Evolutionary conservation across 2,329 filamentous ascomycete species (phyloP).

Genomic region (Juglanconis sp.): DNA sequence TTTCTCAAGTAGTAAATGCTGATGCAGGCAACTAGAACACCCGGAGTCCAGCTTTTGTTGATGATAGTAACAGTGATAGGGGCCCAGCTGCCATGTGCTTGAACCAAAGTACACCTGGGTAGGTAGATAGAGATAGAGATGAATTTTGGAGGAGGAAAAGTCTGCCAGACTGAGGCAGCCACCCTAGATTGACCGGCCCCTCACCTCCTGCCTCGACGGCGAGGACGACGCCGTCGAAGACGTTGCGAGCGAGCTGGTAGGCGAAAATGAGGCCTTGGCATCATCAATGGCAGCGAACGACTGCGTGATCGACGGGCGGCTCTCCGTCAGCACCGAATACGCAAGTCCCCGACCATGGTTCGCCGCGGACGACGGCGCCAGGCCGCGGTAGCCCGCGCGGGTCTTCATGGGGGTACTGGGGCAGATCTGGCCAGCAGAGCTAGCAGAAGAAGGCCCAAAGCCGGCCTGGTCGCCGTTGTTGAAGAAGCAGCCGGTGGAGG

Average conservation of each 20-base stretch:
- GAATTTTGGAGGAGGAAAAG: too few species aligned
- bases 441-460: not conserved
- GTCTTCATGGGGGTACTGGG: not conserved
- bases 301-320: conserved; percentile 8
- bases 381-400: conserved; percentile 14
- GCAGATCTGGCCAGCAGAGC: not conserved
- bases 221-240: not conserved
- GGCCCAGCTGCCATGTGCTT: too few species aligned
- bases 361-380: conserved; percentile 5
- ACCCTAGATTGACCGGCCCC: not conserved
- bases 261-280: conserved; percentile 1
- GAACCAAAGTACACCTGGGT: too few species aligned
- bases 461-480: not conserved
- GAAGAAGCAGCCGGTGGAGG: conserved; percentile 21
- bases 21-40: too few species aligned
- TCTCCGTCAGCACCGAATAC: conserved; percentile 2
- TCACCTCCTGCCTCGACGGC: not conserved
- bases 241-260: not conserved
- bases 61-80: too few species aligned
- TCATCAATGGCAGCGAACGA: conserved; percentile 15
- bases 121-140: too few species aligned
- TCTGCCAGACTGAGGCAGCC: not conserved
- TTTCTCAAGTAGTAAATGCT: too few species aligned
- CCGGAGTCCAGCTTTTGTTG: too few species aligned
- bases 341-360: not conserved